A percentile compares a stretch with the other conserved stretches of the same genome.
phyloP scores from a whole-genome alignment of 257 asterid species.

The Eustoma russellianum region DNA sequence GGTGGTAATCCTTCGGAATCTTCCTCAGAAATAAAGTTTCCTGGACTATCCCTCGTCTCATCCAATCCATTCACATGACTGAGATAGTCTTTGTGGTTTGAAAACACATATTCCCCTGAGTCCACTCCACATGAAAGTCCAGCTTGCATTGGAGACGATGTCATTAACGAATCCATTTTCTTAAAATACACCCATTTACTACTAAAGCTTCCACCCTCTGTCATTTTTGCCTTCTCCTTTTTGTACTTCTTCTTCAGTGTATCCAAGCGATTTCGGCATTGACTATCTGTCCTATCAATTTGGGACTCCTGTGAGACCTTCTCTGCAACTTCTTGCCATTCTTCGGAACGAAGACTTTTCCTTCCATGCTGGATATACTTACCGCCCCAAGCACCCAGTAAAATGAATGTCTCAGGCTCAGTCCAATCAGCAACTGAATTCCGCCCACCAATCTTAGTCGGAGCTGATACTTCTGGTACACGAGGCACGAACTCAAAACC shows the following conservation, averaged over 20 bases:
- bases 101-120: constrained; percentile 65
- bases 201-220: constrained; percentile 14
- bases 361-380: constrained; percentile 76
- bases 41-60: constrained; percentile 81
- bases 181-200: constrained; percentile 73
- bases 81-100: constrained; percentile 44
- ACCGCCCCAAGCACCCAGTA: constrained; percentile 84
- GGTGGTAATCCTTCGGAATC: constrained; percentile 51
- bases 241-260: constrained; percentile 90
- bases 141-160: constrained; percentile 37
- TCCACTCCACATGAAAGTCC: constrained; percentile 74
- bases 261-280: constrained; percentile 84
- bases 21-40: constrained; percentile 39
- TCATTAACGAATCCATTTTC: constrained; percentile 62
- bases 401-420: constrained; percentile 60
- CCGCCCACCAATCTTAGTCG: constrained; percentile 48
- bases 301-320: constrained; percentile 62
- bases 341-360: constrained; percentile 85
- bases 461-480: constrained; percentile 31
- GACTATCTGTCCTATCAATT: constrained; percentile 74
- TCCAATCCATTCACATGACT: constrained; percentile 56
- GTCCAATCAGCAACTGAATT: constrained; percentile 89
- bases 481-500: constrained; percentile 83
- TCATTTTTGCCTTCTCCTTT: constrained; percentile 62
- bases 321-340: constrained; percentile 92